These are phyloP conservation scores for Suillus americanus DNA, from an alignment of 768 basidiomycete species.

Conservation along the genomic window DNA sequence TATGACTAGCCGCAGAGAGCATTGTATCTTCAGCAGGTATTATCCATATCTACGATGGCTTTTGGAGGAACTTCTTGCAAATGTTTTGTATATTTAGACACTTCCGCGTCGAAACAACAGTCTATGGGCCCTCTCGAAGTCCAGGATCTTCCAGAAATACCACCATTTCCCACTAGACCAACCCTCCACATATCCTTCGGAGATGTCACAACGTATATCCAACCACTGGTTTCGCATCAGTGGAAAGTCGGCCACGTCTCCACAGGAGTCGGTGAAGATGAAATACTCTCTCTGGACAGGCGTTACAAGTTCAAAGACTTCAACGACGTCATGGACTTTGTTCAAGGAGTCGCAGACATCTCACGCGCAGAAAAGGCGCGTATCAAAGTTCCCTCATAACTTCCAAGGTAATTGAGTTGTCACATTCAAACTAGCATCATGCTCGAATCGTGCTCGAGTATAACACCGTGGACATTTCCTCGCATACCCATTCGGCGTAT, in stretches of 20 bases:
- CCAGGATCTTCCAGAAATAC: conserved; percentile 23
- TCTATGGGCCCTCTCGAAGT: background rate
- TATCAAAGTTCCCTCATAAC: background rate
- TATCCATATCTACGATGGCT: background rate
- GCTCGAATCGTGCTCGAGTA: conserved; percentile 30
- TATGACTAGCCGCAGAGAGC: background rate
- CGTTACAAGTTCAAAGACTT: conserved; percentile 28
- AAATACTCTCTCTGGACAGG: conserved; percentile 27
- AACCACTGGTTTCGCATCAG: conserved; percentile 35
- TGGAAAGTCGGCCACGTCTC: conserved; percentile 26
- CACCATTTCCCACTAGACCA: conserved; percentile 30
- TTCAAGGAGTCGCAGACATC: conserved; percentile 24
- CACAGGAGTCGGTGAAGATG: conserved; percentile 8
- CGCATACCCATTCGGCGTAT: conserved; percentile 29
- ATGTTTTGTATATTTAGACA: background rate
- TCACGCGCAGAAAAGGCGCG: conserved; percentile 33
- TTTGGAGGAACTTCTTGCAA: background rate
- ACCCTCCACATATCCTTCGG: conserved; percentile 34
- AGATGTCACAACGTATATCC: conserved; percentile 34
- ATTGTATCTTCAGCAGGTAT: background rate
- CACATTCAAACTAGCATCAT: conserved; percentile 24
- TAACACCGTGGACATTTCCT: conserved; percentile 19
- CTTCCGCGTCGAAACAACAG: conserved; percentile 4
- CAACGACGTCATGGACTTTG: conserved; percentile 25
- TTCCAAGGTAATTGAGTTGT: conserved; percentile 1